These are phyloP conservation scores for Biscogniauxia marginata DNA, from an alignment of 2,329 filamentous ascomycete genomes.

Conservation along the genomic window DNA sequence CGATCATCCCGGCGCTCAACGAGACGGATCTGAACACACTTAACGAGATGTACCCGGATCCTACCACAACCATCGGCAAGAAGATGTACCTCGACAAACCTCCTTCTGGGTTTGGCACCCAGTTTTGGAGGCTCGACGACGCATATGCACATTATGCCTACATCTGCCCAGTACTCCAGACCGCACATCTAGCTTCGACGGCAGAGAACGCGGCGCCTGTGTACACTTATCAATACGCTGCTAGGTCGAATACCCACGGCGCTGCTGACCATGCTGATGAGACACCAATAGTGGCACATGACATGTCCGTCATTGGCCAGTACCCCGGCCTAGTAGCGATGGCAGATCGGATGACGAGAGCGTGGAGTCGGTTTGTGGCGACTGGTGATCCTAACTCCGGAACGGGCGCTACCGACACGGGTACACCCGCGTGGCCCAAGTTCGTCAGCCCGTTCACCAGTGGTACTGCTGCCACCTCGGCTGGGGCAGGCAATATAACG, in stretches of 20 bases:
- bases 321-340: conserved; percentile 38
- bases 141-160: conserved; percentile 66
- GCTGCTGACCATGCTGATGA: conserved; percentile 51
- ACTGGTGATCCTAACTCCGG: conserved; percentile 29
- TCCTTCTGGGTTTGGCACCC: conserved; percentile 43
- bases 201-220: conserved; percentile 30
- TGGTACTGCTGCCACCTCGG: conserved; percentile 6
- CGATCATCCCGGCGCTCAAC: conserved; percentile 58
- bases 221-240: conserved; percentile 61
- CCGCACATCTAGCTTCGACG: conserved; percentile 45
- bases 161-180: conserved; percentile 62
- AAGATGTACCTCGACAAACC: conserved; percentile 39
- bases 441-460: conserved; percentile 41
- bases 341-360: conserved; percentile 42
- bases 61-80: conserved; percentile 38
- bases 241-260: conserved; percentile 37
- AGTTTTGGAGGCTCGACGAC: conserved; percentile 58
- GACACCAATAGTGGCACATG: conserved; percentile 42
- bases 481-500: conserved; percentile 40
- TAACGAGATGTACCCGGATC: conserved; percentile 62
- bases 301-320: conserved; percentile 34
- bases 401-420: conserved; percentile 7
- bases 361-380: conserved; percentile 40
- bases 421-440: conserved; percentile 39
- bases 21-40: conserved; percentile 52